Evolutionary conservation across 768 basidiomycete genomes (phyloP).

Genomic region (Tricholoma sp.): DNA sequence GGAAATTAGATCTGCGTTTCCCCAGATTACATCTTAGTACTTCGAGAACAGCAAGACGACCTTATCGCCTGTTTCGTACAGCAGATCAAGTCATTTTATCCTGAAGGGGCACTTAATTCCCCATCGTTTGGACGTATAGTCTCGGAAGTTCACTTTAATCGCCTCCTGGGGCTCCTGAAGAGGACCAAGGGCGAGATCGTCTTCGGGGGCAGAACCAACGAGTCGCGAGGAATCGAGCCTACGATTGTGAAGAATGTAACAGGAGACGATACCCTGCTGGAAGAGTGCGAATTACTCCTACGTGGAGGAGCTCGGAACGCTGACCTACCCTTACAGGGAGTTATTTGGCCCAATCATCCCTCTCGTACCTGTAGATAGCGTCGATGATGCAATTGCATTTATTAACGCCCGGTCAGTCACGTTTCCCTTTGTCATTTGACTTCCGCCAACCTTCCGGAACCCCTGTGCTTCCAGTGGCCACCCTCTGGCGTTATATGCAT

Average conservation of each 20-base stretch:
- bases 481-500: constrained; percentile 61
- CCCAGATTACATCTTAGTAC: constrained; percentile 41
- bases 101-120: constrained; percentile 43
- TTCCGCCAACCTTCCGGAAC: background rate
- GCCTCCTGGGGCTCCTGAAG: constrained; percentile 46
- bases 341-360: constrained; percentile 71
- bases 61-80: constrained; percentile 41
- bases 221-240: constrained; percentile 47
- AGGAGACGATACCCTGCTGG: constrained; percentile 52
- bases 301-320: background rate
- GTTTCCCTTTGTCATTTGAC: background rate
- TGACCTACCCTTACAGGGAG: constrained; percentile 39
- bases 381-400: constrained; percentile 53
- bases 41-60: constrained; percentile 35
- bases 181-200: constrained; percentile 54
- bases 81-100: constrained; percentile 45
- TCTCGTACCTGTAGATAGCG: constrained; percentile 49
- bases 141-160: constrained; percentile 45
- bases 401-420: constrained; percentile 43
- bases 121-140: constrained; percentile 47
- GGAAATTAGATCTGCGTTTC: constrained; percentile 56
- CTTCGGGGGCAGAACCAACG: constrained; percentile 42
- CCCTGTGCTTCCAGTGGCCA: constrained; percentile 33
- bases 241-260: constrained; percentile 55
- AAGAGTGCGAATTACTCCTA: constrained; percentile 37